Evolutionary conservation across 2,329 filamentous ascomycete species (phyloP).

Genomic region (Moelleriella libera): DNA sequence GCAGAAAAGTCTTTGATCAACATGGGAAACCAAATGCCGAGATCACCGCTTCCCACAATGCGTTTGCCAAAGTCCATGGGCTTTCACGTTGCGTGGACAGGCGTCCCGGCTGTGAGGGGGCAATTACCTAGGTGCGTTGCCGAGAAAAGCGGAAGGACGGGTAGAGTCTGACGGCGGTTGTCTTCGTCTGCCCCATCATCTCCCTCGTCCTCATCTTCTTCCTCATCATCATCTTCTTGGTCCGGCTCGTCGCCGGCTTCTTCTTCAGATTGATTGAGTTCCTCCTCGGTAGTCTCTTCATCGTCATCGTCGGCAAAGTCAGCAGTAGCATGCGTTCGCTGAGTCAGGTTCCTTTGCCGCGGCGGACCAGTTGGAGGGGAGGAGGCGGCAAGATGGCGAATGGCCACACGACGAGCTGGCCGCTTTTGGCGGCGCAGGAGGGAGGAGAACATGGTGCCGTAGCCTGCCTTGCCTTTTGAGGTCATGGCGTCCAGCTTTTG

Average conservation of each 20-base stretch:
- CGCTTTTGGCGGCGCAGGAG: conserved; percentile 18
- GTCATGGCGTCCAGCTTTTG: conserved; percentile 5
- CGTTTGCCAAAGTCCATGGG: too few species aligned
- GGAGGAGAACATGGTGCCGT: conserved; percentile 21
- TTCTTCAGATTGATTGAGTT: conserved; percentile 21
- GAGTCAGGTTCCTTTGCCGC: conserved; percentile 12
- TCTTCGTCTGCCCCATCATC: conserved; percentile 38
- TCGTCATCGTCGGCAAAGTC: conserved; percentile 49
- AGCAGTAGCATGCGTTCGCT: conserved; percentile 39
- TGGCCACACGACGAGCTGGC: conserved; percentile 17
- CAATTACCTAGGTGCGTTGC: conserved; percentile 56
- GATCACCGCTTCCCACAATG: too few species aligned
- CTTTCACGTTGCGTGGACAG: neutral
- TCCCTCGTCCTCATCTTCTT: conserved; percentile 21
- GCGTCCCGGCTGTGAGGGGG: neutral
- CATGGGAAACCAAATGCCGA: too few species aligned
- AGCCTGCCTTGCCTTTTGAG: neutral
- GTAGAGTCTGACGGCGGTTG: conserved; percentile 21
- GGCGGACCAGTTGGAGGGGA: conserved; percentile 14
- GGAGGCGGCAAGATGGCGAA: conserved; percentile 15
- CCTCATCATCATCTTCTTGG: conserved; percentile 36
- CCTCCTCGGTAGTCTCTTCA: conserved; percentile 26
- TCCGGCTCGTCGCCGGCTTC: conserved; percentile 27
- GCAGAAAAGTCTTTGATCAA: neutral
- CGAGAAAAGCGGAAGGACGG: conserved; percentile 64